These are phyloP conservation scores for Ceriops zippeliana DNA, from an alignment of 345 rosid genomes.

Conservation along the genomic window DNA sequence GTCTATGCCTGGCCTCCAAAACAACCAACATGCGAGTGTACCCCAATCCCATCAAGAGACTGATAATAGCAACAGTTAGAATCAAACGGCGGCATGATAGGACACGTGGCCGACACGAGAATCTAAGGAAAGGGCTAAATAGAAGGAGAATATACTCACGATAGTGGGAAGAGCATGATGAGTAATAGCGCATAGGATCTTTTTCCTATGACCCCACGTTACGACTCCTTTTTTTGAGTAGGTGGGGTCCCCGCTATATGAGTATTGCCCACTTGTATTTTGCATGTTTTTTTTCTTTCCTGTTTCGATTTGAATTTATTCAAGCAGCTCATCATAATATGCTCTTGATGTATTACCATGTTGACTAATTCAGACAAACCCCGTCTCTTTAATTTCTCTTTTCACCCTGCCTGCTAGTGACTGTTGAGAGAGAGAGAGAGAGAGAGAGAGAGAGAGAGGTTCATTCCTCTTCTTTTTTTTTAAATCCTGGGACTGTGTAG, in stretches of 20 bases:
- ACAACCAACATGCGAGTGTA: conserved; percentile 38
- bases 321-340: conserved; percentile 27
- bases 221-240: background rate
- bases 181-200: conserved; percentile 26
- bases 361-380: conserved; percentile 44
- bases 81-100: conserved; percentile 31
- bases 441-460: background rate
- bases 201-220: conserved; percentile 27
- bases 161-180: conserved; percentile 51
- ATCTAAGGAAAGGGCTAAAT: conserved; percentile 15
- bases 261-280: conserved; percentile 21
- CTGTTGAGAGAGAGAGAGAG: background rate
- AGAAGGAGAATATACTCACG: conserved; percentile 32
- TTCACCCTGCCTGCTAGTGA: conserved; percentile 11
- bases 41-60: conserved; percentile 26
- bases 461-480: background rate
- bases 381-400: background rate
- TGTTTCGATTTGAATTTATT: conserved; percentile 6
- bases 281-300: conserved; percentile 19
- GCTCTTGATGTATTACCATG: conserved; percentile 38
- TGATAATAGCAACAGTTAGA: conserved; percentile 1
- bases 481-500: background rate
- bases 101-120: conserved; percentile 64
- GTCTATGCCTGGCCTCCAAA: conserved; percentile 42
- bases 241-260: background rate